phyloP scores from a whole-genome alignment of 495 filamentous ascomycete species.

The Xeromyces bisporus region DNA sequence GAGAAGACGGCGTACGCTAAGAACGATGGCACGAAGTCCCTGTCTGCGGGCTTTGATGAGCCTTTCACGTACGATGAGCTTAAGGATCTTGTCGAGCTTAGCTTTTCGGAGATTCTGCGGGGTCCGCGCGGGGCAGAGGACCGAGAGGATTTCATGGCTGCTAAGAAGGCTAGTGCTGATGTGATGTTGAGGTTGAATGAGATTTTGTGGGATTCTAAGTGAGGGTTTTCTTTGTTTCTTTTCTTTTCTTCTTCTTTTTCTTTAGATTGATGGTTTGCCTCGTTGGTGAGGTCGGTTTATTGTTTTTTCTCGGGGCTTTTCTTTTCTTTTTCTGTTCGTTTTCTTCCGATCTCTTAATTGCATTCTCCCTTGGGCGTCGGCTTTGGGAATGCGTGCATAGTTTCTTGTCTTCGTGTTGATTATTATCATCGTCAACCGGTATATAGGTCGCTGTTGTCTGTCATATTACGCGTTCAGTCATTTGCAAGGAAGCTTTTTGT shows the following conservation, averaged over 20 bases:
- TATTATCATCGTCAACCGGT: no score
- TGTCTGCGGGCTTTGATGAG: conserved; percentile 24
- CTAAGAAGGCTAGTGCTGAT: conserved; percentile 60
- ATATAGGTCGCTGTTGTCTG: no score
- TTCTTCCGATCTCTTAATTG: not conserved
- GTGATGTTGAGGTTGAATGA: conserved; percentile 60
- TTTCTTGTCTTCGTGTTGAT: no score
- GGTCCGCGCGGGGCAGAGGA: conserved; percentile 41
- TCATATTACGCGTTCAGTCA: no score
- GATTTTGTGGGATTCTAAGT: conserved; percentile 51
- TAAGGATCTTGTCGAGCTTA: conserved; percentile 67
- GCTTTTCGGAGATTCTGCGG: conserved; percentile 59
- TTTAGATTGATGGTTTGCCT: conserved; percentile 1
- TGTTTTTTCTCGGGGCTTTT: conserved; percentile 5
- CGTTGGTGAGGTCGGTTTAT: conserved; percentile 12
- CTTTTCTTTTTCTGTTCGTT: conserved; percentile 1
- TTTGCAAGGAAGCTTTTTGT: no score
- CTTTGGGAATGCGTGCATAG: no score
- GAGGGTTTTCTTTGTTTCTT: conserved; percentile 6
- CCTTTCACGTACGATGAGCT: conserved; percentile 69
- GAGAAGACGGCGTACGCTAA: conserved; percentile 28
- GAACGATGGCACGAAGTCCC: conserved; percentile 16
- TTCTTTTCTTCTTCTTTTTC: conserved; percentile 5
- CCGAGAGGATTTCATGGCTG: conserved; percentile 54
- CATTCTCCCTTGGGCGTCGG: not conserved